Base-by-base conservation (phyloP, 164 flowering plant genomes). In the Warburgia ugandensis region DNA sequence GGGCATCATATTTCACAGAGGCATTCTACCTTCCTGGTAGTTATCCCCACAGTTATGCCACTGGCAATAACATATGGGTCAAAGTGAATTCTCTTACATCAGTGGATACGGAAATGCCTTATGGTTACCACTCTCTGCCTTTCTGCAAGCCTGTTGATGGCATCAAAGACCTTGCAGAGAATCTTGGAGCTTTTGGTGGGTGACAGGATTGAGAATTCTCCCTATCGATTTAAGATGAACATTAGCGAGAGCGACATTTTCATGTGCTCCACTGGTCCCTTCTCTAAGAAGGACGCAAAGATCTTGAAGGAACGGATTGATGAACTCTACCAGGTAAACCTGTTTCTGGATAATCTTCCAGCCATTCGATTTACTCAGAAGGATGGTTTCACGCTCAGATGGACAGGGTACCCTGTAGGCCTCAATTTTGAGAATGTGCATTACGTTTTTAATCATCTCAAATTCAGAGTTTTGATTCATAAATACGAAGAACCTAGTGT, bases 21-120 rank as follows among this genome's bases (percentile, higher is more conserved):
- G 48, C 26, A 12, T 68, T 64, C 32, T 68, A 64, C 47, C 57
- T 61, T 4, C 73, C 68, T 5, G 73, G 68, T 12, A 68, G 65
- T 45, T 68, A 68, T 45, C 59, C 60, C 65, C 65, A 55, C 48
- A 63, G 65, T 5, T 68, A 63, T 23, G 56, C 65, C 1, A 20
- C 22, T n/a, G 45, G 48, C 6, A 56, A 63, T 5, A 4, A 46
- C 1, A 55, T 68, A 35, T 35, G 12, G 7, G 68, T 58, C 0
- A 68, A 68, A 47, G 72, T 68, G 14, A 68, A 68, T 48, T 68
- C 72, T 11, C 52, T 68, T 54, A 68, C 72, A 6, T 68, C 72
- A 2, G 52, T 68, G 30, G 68, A 68, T 21, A 68, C 72, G 0
- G 72, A 64, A 40, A 62, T 68, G 31, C 72, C 72, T 5, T 68